Conservation (phyloP, 257 asterid genomes). For the Solanum paucissectum region DNA sequence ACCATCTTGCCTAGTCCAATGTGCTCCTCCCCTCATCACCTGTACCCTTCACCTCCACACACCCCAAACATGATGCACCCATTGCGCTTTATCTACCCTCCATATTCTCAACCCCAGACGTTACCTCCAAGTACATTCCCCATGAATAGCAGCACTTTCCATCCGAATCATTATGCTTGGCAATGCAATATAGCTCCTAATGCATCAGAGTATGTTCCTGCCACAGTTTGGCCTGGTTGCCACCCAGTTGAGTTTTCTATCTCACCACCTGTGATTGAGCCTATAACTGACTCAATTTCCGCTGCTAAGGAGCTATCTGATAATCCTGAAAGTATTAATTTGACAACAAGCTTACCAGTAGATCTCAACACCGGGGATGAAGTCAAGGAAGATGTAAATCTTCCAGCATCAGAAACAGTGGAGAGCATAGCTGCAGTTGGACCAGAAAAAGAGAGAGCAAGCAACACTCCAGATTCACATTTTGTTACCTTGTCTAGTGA, state of each 20-base stretch:
- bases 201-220: slow-evolving; percentile 55
- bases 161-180: slow-evolving; percentile 73
- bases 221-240: slow-evolving; percentile 61
- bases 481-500: slow-evolving; percentile 25
- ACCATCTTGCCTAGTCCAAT: slow-evolving; percentile 62
- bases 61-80: slow-evolving; percentile 88
- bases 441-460: slow-evolving; percentile 26
- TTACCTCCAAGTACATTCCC: slow-evolving; percentile 58
- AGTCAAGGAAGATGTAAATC: slow-evolving; percentile 43
- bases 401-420: slow-evolving; percentile 47
- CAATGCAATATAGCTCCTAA: slow-evolving; percentile 51
- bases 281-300: slow-evolving; percentile 29
- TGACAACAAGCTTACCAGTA: slow-evolving; percentile 42
- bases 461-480: slow-evolving; percentile 22
- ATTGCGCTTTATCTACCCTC: slow-evolving; percentile 79
- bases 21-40: slow-evolving; percentile 75
- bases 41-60: slow-evolving; percentile 80
- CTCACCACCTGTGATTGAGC: slow-evolving; percentile 56
- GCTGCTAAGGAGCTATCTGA: slow-evolving; percentile 34
- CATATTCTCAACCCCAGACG: slow-evolving; percentile 63
- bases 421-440: slow-evolving; percentile 32
- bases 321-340: slow-evolving; percentile 32
- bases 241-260: slow-evolving; percentile 61
- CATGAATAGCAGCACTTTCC: slow-evolving; percentile 51
- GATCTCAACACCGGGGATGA: slow-evolving; percentile 55